Conservation (phyloP, 129 eudicot genomes). For the Silybum marianum region DNA sequence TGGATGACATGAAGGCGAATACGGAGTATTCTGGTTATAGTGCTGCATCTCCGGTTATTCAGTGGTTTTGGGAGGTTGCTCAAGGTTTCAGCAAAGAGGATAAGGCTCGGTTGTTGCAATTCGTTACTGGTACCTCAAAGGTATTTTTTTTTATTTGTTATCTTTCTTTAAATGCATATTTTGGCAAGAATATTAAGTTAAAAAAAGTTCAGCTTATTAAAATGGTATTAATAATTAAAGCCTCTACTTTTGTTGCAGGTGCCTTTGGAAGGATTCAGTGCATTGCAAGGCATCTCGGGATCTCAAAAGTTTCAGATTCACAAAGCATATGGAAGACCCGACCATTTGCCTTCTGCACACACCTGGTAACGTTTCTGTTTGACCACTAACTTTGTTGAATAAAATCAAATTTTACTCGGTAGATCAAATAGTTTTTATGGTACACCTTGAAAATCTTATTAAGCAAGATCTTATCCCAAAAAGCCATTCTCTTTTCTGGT, state of each 20-base stretch:
- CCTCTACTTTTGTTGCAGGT: slow-evolving; percentile 49
- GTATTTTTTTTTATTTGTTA: slow-evolving; percentile 33
- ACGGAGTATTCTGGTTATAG: slow-evolving; percentile 97
- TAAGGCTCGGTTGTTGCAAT: slow-evolving; percentile 95
- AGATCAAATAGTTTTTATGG: neutral
- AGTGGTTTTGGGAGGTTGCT: slow-evolving; percentile 99
- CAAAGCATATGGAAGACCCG: slow-evolving; percentile 92
- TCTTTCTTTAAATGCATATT: neutral
- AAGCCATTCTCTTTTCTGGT: no score
- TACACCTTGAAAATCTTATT: no score
- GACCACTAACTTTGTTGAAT: neutral
- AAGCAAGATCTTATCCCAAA: no score
- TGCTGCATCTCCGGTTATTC: slow-evolving; percentile 89
- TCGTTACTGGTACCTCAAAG: slow-evolving; percentile 99
- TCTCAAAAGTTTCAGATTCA: slow-evolving; percentile 98
- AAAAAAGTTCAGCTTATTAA: neutral
- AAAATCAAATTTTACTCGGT: neutral
- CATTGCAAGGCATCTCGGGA: slow-evolving; percentile 97
- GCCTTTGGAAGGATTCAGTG: slow-evolving; percentile 97
- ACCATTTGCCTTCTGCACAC: slow-evolving; percentile 96
- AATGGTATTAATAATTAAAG: neutral
- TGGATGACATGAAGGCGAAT: slow-evolving; percentile 96
- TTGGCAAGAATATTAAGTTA: neutral
- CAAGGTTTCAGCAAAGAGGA: slow-evolving; percentile 97
- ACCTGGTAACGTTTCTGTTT: slow-evolving; percentile 64